Conservation (phyloP, 176 grass and related monocot genomes). For the Ampelocalamus luodianensis region DNA sequence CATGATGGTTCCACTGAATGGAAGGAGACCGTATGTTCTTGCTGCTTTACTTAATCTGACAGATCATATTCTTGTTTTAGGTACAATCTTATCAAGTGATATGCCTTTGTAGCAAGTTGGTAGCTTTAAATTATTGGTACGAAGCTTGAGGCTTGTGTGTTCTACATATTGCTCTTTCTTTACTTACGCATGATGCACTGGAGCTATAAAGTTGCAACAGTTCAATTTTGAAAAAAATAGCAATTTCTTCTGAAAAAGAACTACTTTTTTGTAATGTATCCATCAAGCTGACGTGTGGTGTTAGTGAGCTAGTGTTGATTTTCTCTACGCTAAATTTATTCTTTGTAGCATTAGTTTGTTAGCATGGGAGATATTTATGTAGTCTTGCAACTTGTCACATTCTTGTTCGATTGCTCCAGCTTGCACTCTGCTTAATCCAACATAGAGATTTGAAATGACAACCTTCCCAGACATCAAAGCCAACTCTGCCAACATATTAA, state of each 20-base stretch:
- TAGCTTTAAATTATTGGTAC: background rate
- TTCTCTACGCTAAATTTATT: background rate
- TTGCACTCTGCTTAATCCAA: slow-evolving; percentile 26
- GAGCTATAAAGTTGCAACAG: background rate
- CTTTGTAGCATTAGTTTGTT: slow-evolving; percentile 11
- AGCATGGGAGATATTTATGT: background rate
- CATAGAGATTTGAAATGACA: background rate
- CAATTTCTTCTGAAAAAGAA: background rate
- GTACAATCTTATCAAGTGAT: slow-evolving; percentile 5
- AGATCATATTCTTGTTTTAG: background rate
- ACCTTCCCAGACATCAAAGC: background rate
- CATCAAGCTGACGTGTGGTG: background rate
- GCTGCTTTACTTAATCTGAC: slow-evolving; percentile 29
- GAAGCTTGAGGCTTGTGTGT: background rate
- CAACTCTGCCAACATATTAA: background rate
- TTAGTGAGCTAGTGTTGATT: background rate
- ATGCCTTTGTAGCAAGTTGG: background rate
- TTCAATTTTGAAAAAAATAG: background rate
- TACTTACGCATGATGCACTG: background rate
- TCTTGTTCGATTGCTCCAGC: background rate
- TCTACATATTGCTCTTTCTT: background rate
- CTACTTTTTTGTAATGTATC: slow-evolving; percentile 10
- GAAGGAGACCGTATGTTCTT: slow-evolving; percentile 81
- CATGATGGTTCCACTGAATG: slow-evolving; percentile 78
- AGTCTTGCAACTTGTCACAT: slow-evolving; percentile 18